Base-by-base conservation (phyloP, 768 basidiomycete species). In the Mycena kentingensis region DNA sequence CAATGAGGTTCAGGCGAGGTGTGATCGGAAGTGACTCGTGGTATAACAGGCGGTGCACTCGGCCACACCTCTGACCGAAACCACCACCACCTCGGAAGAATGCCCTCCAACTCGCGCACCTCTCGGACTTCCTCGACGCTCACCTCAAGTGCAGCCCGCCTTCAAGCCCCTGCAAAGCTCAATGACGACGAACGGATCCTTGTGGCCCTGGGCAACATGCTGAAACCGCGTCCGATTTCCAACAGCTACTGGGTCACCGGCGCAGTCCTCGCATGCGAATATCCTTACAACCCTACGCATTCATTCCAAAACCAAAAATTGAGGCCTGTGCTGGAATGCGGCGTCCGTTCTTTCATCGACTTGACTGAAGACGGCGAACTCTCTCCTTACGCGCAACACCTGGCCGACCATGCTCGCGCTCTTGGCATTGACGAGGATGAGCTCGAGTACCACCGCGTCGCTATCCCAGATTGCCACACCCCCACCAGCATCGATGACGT, bases 211-310 rank as follows among this genome's bases (percentile, higher is more conserved):
- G 47, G 59, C 12, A 55, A 42, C 19, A 46, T 54, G 5, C 45
- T 54, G 18, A 60, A 63, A 42, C 63, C 72, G 3, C 81, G 85
- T 1, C 88, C 88, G 25, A 83, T 90, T 63, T 86, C 87, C n/a
- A 91, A 91, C 69, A 88, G 85, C 0, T 90, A 90, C 72, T 91
- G 89, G 89, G 88, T 87, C 0, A 89, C 87, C 0, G 77, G 83
- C 0, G 69, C 75, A 11, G 78, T 91, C 29, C 76, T 90, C 48
- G 89, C 88, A 0, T 90, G 87, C 78, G 89, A 91, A 63, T 90
- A 90, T 67, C 88, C 88, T 1, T 91, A 85, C 82, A 72, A 80
- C 16, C 86, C 85, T 4, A 78, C 76, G 53, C 73, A 78, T 66
- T 70, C 22, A 12, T 5, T 76, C 7, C 66, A 73, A 54, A 76